Conservation (phyloP, 2,329 filamentous ascomycete species). For the Sclerotinia sclerotiorum region DNA sequence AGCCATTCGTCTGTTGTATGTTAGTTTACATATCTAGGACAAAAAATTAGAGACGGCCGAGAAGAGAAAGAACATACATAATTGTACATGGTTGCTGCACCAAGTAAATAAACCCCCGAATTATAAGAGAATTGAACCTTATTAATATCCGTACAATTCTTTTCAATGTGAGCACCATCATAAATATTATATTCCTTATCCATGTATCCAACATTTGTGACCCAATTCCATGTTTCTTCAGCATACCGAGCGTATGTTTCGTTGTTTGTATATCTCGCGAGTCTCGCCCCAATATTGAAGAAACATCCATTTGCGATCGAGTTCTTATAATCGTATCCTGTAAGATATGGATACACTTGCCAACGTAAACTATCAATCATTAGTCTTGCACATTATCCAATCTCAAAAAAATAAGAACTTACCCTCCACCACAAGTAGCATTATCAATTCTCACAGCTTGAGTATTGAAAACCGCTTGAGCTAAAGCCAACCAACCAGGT, state of each 20-base stretch:
- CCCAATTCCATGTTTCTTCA: constrained; percentile 67
- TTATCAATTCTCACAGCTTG: constrained; percentile 71
- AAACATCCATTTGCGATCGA: constrained; percentile 67
- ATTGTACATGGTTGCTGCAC: constrained; percentile 48
- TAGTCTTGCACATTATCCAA: constrained; percentile 3
- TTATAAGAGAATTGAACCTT: constrained; percentile 69
- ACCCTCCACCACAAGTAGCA: constrained; percentile 64
- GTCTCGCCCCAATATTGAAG: constrained; percentile 66
- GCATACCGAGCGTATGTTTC: constrained; percentile 77
- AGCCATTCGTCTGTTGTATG: constrained; percentile 40
- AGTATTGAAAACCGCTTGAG: constrained; percentile 77
- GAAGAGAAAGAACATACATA: constrained; percentile 53
- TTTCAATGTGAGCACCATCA: constrained; percentile 52
- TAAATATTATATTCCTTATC: constrained; percentile 54
- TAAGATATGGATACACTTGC: constrained; percentile 73
- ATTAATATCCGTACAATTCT: constrained; percentile 54
- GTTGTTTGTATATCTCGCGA: constrained; percentile 78
- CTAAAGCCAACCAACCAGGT: constrained; percentile 75
- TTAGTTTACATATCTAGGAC: constrained; percentile 11
- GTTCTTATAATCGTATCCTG: constrained; percentile 61
- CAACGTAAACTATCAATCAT: constrained; percentile 58
- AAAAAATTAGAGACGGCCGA: constrained; percentile 48
- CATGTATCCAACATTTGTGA: constrained; percentile 57
- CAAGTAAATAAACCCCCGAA: constrained; percentile 62
- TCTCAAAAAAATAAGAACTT: constrained; percentile 23